Conservation (phyloP, 2,329 filamentous ascomycete species). For the Keithomyces neogunnii region DNA sequence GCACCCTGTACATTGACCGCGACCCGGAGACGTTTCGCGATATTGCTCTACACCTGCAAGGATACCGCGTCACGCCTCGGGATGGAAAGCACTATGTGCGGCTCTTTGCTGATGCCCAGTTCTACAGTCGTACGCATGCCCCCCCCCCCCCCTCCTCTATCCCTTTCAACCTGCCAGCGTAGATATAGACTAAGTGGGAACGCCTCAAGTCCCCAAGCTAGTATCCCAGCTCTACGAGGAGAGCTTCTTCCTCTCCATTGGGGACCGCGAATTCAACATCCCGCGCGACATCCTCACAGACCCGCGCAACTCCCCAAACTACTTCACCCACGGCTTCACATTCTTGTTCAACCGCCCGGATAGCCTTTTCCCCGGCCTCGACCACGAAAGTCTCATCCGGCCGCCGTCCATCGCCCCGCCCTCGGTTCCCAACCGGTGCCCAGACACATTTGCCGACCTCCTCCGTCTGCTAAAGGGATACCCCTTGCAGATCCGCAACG, state of each 20-base stretch:
- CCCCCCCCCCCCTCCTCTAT: neutral
- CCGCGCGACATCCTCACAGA: conserved; percentile 77
- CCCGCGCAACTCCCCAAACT: conserved; percentile 89
- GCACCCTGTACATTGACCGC: conserved; percentile 89
- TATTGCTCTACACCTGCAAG: conserved; percentile 83
- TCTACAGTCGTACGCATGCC: conserved; percentile 66
- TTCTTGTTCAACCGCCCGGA: conserved; percentile 75
- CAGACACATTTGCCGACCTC: conserved; percentile 77
- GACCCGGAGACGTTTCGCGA: conserved; percentile 84
- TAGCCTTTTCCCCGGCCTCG: conserved; percentile 79
- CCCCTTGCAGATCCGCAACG: conserved; percentile 65
- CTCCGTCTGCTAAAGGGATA: conserved; percentile 79
- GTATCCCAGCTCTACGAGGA: conserved; percentile 88
- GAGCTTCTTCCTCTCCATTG: conserved; percentile 87
- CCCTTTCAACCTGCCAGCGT: too few species aligned
- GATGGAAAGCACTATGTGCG: conserved; percentile 85
- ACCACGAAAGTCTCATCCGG: conserved; percentile 68
- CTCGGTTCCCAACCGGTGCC: conserved; percentile 68
- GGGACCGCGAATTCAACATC: conserved; percentile 79
- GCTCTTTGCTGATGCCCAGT: conserved; percentile 89
- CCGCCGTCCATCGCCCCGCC: conserved; percentile 83
- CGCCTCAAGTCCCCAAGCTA: conserved; percentile 63
- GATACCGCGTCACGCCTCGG: conserved; percentile 76
- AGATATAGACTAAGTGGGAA: neutral
- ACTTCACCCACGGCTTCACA: conserved; percentile 84